Evolutionary conservation across 495 filamentous ascomycete species (phyloP), one percentile per base, ranked within the genome.

Genomic region (Jackrogersella multiformis): DNA sequence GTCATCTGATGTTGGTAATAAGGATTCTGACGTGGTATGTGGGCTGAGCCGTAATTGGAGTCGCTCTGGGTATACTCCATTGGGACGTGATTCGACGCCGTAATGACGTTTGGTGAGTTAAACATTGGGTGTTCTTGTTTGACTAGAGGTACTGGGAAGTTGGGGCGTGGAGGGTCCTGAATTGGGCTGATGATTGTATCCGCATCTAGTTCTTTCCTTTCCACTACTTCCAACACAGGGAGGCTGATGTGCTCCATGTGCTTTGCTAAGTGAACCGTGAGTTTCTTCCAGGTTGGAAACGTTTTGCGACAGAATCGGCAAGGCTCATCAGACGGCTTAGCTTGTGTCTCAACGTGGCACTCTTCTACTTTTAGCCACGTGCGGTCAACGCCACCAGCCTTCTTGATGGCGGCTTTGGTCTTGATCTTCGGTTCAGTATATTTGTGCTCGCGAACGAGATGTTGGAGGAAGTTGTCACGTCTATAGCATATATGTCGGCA

Each of bases 201-300:
- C 15, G 82, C 79, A 20, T 85, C 83, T 21, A 89, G 81, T 24
- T 84, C 80, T 60, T 80, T 84, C 39, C 78, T 75, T 42, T 80
- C 81, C n/a, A 94, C 89, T 5, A 98, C 85, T 53, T 84, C 85
- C 46, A 97, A 78, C 48, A 97, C 86, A 0, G 94, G 94, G 72
- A 98, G 84, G 68, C 91, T 92, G 73, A 98, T 91, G 61, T 91
- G 88, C 73, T 97, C 94, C 93, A 98, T 96, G 79, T 98, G 94
- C 69, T 93, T 93, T n/a, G 93, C 94, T 64, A 97, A 80, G 80
- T 97, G 94, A 26, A 93, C 92, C 2, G 92, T 96, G 55, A 97
- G 81, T 81, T 97, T 96, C 83, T 96, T 97, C 94, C 93, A 97
- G 48, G 85, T 92, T 59, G 83, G 86, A 79, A 90, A 94, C 30